Evolutionary conservation across 169 alveolate genomes (phyloP).

Genomic region (Cryptosporidium sp.): DNA sequence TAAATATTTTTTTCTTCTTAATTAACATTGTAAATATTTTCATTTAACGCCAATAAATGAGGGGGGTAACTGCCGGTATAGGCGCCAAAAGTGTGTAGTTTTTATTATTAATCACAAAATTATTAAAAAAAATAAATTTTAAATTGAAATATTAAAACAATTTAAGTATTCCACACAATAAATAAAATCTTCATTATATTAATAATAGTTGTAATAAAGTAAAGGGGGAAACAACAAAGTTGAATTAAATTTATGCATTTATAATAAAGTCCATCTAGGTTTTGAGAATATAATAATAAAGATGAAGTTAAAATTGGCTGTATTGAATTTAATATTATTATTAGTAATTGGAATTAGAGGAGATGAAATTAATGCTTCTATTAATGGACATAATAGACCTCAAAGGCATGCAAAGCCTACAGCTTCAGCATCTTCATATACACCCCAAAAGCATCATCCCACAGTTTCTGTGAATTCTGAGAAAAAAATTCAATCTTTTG

Average conservation of each 20-base stretch:
- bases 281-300: neutral
- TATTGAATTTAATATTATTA: neutral
- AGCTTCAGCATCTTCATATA: neutral
- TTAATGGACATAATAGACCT: neutral
- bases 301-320: neutral
- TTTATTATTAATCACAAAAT: neutral
- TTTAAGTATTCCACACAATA: neutral
- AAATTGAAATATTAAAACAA: no score
- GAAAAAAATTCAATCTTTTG: conserved; percentile 18
- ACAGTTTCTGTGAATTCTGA: neutral
- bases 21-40: neutral
- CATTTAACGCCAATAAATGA: neutral
- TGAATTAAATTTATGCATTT: neutral
- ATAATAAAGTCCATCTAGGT: no score
- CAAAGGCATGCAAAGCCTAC: neutral
- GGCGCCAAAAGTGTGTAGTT: conserved; percentile 17
- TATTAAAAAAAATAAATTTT: no score
- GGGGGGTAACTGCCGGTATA: conserved; percentile 25
- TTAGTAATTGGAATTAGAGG: neutral
- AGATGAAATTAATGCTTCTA: neutral
- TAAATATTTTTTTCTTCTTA: neutral
- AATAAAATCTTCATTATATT: neutral
- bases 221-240: neutral
- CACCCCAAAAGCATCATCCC: neutral
- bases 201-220: no score